A percentile compares a stretch with the other conserved stretches of the same genome.
Conservation (phyloP, 371 early-diverging fungal genomes). For the Apophysomyces trapeziformis region DNA sequence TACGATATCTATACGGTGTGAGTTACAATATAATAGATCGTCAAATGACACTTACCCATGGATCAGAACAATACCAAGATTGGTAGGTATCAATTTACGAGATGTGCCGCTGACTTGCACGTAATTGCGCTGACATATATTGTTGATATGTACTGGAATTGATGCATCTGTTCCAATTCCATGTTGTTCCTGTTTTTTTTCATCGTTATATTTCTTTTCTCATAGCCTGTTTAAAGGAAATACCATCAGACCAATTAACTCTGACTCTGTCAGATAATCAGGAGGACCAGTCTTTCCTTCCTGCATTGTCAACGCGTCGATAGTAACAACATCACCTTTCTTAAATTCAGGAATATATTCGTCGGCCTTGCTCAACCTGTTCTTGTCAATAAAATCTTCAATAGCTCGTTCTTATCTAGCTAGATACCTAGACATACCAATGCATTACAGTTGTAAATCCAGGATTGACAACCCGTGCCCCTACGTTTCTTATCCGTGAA, state of each 20-base stretch:
- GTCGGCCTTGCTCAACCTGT: conserved; percentile 41
- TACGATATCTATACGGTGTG: conserved; percentile 36
- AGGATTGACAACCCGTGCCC: conserved; percentile 34
- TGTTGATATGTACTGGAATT: conserved; percentile 78
- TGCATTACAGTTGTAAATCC: conserved; percentile 62
- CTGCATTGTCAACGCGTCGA: conserved; percentile 28
- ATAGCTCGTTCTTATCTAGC: not conserved
- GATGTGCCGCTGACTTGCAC: conserved; percentile 35
- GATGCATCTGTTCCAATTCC: conserved; percentile 87
- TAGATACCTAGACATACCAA: conserved; percentile 30
- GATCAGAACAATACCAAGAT: conserved; percentile 58
- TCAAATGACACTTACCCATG: conserved; percentile 40
- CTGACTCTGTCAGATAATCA: conserved; percentile 70
- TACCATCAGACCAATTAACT: conserved; percentile 62
- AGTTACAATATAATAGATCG: not conserved
- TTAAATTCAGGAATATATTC: conserved; percentile 55
- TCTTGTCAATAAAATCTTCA: not conserved
- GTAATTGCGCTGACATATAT: conserved; percentile 72
- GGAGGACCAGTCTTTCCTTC: conserved; percentile 72
- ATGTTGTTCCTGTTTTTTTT: conserved; percentile 60
- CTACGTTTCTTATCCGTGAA: conserved; percentile 6
- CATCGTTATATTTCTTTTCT: not conserved
- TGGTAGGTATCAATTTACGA: conserved; percentile 52
- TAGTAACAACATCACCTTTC: conserved; percentile 33
- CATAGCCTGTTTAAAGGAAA: conserved; percentile 12